Evolutionary conservation across 306 rosid genomes (phyloP).

Genomic region (Leucaena leucocephala): DNA sequence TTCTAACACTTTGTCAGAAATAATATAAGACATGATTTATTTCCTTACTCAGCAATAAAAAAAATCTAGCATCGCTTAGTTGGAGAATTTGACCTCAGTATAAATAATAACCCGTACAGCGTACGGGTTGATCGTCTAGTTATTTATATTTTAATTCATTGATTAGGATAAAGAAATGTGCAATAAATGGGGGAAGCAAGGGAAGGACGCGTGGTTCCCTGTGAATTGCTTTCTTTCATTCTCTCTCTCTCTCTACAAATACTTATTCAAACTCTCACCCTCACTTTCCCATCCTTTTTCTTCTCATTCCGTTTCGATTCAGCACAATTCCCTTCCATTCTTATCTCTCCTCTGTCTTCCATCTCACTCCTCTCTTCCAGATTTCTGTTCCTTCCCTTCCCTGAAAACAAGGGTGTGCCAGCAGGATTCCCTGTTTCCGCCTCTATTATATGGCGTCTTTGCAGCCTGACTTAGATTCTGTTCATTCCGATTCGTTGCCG

Average conservation of each 20-base stretch:
- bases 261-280: neutral
- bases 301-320: neutral
- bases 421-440: neutral
- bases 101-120: too few species aligned
- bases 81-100: too few species aligned
- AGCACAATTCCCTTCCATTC: neutral
- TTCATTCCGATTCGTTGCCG: slow-evolving; percentile 19
- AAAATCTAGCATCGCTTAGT: too few species aligned
- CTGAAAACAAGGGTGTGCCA: neutral
- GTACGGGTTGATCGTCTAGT: too few species aligned
- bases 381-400: too few species aligned
- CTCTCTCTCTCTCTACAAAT: slow-evolving; percentile 16
- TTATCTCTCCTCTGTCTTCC: slow-evolving; percentile 12
- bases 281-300: neutral
- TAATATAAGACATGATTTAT: too few species aligned
- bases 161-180: neutral
- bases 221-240: slow-evolving; percentile 52
- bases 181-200: slow-evolving; percentile 44
- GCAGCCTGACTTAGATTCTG: slow-evolving; percentile 36
- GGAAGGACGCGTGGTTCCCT: slow-evolving; percentile 61
- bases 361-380: neutral
- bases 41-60: too few species aligned
- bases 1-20: too few species aligned
- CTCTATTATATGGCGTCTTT: slow-evolving; percentile 45
- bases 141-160: too few species aligned